Conservation (phyloP, 202 grass and related monocot genomes). For the Panicum hallii region DNA sequence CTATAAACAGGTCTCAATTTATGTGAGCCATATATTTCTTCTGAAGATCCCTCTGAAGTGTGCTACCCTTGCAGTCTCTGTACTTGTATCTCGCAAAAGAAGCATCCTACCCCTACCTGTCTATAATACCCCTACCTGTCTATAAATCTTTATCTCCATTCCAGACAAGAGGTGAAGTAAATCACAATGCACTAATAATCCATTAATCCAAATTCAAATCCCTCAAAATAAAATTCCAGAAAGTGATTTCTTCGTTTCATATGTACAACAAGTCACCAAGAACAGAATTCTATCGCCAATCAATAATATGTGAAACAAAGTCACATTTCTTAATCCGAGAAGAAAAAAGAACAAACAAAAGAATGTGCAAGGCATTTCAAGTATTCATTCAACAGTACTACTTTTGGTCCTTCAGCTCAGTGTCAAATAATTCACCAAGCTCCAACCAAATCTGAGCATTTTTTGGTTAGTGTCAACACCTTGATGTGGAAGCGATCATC, state of each 20-base stretch:
- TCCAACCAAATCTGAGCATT: conserved; percentile 10
- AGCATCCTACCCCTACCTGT: too few species aligned
- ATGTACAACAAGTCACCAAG: not conserved
- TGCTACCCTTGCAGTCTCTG: not conserved
- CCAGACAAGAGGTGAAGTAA: not conserved
- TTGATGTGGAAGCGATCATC: conserved; percentile 37
- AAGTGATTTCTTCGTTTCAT: conserved; percentile 22
- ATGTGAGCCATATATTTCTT: conserved; percentile 52
- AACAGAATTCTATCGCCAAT: not conserved
- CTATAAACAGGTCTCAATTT: conserved; percentile 51
- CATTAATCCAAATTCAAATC: not conserved
- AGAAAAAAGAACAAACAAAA: not conserved
- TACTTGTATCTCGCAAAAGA: not conserved
- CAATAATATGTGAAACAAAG: not conserved
- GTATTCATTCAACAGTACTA: not conserved
- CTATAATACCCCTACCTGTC: not conserved
- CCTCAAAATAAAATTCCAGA: not conserved
- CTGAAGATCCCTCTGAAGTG: not conserved
- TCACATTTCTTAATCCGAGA: not conserved
- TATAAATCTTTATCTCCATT: not conserved
- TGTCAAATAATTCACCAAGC: not conserved
- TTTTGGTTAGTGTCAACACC: conserved; percentile 16
- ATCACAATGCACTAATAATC: not conserved
- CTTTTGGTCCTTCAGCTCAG: not conserved
- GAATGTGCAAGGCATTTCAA: not conserved